phyloP scores from a whole-genome alignment of 2,329 filamentous ascomycete genomes.

The Colletotrichum sp. region DNA sequence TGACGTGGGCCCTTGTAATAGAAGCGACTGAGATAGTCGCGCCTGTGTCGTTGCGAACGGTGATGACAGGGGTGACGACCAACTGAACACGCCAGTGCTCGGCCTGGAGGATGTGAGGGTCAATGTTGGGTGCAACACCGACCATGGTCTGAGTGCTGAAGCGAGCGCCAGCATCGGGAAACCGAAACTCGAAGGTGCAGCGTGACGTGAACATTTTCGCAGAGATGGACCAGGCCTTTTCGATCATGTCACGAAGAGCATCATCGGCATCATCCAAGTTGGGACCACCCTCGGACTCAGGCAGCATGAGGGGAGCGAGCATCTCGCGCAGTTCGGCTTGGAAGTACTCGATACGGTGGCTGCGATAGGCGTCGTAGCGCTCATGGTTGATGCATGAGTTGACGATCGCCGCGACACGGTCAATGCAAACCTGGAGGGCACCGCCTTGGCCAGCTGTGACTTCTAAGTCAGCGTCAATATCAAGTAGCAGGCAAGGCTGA shows the following conservation, averaged over 20 bases:
- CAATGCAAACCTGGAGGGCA: conserved; percentile 41
- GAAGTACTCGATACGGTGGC: conserved; percentile 33
- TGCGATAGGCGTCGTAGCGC: conserved; percentile 23
- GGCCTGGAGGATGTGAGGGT: conserved; percentile 49
- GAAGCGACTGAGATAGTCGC: conserved; percentile 48
- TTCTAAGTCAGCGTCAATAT: not conserved
- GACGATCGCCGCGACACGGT: conserved; percentile 40
- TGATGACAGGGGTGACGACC: conserved; percentile 59
- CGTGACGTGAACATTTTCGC: conserved; percentile 50
- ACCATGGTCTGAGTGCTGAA: conserved; percentile 55
- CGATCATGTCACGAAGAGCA: conserved; percentile 47
- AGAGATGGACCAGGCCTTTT: conserved; percentile 49
- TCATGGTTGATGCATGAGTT: conserved; percentile 41
- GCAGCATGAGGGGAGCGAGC: conserved; percentile 44
- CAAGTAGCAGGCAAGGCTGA: not conserved
- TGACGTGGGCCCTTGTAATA: conserved; percentile 50
- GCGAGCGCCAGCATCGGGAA: conserved; percentile 54
- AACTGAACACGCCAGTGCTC: conserved; percentile 58
- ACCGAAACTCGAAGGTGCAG: conserved; percentile 51
- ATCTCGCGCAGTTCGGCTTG: conserved; percentile 48
- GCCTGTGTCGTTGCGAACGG: conserved; percentile 56
- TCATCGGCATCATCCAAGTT: conserved; percentile 40
- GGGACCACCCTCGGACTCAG: conserved; percentile 23
- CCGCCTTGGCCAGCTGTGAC: conserved; percentile 13
- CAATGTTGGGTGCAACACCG: conserved; percentile 45